A percentile compares a stretch with the other conserved stretches of the same genome.
phyloP scores from a whole-genome alignment of 2,329 filamentous ascomycete species.

The Aureobasidium pullulans region DNA sequence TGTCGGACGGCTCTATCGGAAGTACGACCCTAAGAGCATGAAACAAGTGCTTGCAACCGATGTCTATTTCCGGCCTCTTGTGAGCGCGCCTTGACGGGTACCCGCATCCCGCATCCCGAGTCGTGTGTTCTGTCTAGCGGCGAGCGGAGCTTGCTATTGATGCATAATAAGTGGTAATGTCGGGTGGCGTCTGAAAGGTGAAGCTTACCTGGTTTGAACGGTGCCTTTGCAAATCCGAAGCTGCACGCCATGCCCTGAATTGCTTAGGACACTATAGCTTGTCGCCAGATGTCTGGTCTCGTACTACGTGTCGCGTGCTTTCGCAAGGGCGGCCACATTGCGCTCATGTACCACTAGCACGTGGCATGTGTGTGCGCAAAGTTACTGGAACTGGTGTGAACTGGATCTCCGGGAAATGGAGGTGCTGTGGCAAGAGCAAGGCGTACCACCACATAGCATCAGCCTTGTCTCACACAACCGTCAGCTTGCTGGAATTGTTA shows the following conservation, averaged over 20 bases:
- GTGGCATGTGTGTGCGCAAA: neutral
- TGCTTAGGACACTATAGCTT: neutral
- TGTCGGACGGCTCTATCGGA: neutral
- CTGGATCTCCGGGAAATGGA: neutral
- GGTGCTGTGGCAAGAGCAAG: neutral
- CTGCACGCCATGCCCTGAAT: neutral
- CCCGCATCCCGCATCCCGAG: neutral
- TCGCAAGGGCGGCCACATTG: neutral
- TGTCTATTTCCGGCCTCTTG: neutral
- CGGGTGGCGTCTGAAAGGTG: neutral
- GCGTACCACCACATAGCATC: neutral
- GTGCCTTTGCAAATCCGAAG: neutral
- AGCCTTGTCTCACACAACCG: neutral
- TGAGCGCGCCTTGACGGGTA: neutral
- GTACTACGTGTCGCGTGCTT: neutral
- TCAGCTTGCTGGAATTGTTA: neutral
- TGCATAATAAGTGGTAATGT: neutral
- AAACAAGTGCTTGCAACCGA: neutral
- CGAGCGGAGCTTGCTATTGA: neutral
- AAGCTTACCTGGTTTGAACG: neutral
- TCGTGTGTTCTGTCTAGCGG: neutral
- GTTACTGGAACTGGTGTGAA: neutral
- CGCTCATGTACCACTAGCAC: neutral
- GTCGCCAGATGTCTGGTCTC: neutral
- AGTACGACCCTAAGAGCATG: neutral